Evolutionary conservation across 441 rosid genomes (phyloP), one percentile per base, ranked within the genome.

Genomic region (Viola pubescens): DNA sequence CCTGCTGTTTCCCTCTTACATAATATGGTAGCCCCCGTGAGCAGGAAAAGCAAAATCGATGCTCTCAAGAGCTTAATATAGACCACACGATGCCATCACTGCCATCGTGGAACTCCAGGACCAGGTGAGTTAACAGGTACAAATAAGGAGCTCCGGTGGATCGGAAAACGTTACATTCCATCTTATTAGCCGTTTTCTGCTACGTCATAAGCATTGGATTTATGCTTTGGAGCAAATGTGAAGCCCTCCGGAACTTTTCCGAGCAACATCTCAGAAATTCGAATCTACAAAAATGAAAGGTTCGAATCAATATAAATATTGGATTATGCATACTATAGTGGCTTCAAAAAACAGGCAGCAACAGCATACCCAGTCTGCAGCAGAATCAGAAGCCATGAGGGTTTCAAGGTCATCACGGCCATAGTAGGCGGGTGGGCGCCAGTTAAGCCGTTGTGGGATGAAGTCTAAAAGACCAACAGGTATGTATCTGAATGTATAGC

Each of bases 391-490:
- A 47, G 88, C 87, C 97, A 92, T 85, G 19, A 85, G 74, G 12
- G 98, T 87, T 74, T 92, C 97, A 11, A 89, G 97, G 71, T 92
- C 98, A 74, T 92, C 86, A 38, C 96, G 94, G 39, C 98, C 90
- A 59, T 63, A 82, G 70, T 82, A 92, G 41, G 94, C 84, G 41
- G 98, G 98, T 0, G 90, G 86, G 0, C 96, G 97, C 98, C 97
- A 92, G 71, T 89, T 92, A 19, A 89, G 70, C 53, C 73, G 74
- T 64, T 85, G 96, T 14, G 98, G 98, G 43, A 85, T 67, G 54
- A 89, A 86, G 60, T 92, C 96, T 60, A 92, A 77, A 57, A 92
- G 82, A 60, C 96, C 94, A 8, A 92, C 89, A 5, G 97, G 96
- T 61, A 92, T 73, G 62, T 92, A 92, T 65, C 98, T 79, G 68